phyloP scores from a whole-genome alignment of 2,329 filamentous ascomycete species.

The Emericellopsis atlantica region DNA sequence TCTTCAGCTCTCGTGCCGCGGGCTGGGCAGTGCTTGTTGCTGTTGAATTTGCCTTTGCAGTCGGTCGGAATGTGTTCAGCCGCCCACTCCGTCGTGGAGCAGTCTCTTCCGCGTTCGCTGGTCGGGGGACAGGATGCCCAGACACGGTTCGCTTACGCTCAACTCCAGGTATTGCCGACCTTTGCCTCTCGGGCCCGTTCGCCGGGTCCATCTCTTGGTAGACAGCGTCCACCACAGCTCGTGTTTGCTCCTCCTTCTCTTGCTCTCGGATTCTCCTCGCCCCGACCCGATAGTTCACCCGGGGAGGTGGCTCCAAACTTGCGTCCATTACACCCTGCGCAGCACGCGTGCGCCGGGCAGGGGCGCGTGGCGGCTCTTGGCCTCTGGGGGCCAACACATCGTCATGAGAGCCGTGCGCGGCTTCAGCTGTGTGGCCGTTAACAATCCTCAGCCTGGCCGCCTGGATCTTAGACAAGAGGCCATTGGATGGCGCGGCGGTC shows the following conservation, averaged over 20 bases:
- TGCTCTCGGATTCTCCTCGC: conserved; percentile 26
- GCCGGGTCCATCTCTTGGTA: conserved; percentile 23
- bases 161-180: conserved; percentile 28
- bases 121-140: conserved; percentile 54
- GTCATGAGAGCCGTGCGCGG: no score
- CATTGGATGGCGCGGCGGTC: conserved; percentile 31
- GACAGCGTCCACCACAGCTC: conserved; percentile 1
- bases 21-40: conserved; percentile 43
- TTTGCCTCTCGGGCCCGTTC: conserved; percentile 19
- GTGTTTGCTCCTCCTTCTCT: conserved; percentile 13
- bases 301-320: conserved; percentile 46
- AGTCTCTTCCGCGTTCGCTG: conserved; percentile 44
- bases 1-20: conserved; percentile 63
- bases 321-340: conserved; percentile 34
- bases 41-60: conserved; percentile 50
- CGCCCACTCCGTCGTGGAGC: conserved; percentile 56
- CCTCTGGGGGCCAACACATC: neutral
- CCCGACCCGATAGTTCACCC: conserved; percentile 45
- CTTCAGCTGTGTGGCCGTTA: conserved; percentile 8
- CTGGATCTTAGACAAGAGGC: conserved; percentile 42
- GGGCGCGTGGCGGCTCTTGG: conserved; percentile 38
- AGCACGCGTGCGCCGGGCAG: conserved; percentile 38
- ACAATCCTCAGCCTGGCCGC: conserved; percentile 33
- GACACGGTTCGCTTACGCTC: conserved; percentile 90
- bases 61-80: conserved; percentile 56